phyloP scores from a whole-genome alignment of 2,329 filamentous ascomycete genomes.

The Cladosporium sp. region DNA sequence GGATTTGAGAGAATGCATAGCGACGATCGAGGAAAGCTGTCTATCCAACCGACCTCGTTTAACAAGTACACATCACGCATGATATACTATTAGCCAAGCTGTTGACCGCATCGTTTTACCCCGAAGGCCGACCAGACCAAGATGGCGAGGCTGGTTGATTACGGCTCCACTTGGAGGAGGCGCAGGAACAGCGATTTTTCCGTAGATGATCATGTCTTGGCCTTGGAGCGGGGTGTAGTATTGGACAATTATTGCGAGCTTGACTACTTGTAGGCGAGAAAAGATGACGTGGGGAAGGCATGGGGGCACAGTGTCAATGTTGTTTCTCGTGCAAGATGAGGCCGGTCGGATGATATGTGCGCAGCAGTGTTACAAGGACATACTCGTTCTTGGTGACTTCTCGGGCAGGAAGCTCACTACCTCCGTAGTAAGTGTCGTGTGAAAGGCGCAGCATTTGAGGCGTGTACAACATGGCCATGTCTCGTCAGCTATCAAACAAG shows the following conservation, averaged over 20 bases:
- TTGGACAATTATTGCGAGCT: conserved; percentile 1
- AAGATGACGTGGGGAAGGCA: not conserved
- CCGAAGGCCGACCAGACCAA: conserved; percentile 15
- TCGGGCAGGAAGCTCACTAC: not conserved
- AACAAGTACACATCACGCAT: not conserved
- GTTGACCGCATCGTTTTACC: not conserved
- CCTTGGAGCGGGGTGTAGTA: conserved; percentile 1
- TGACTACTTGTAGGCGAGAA: not conserved
- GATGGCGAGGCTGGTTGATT: not conserved
- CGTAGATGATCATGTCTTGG: conserved; percentile 13
- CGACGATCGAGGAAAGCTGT: not conserved
- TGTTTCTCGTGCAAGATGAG: not conserved
- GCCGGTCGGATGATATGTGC: not conserved
- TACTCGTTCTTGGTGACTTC: not conserved
- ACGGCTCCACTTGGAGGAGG: conserved; percentile 15
- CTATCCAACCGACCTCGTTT: not conserved
- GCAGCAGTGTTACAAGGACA: not conserved
- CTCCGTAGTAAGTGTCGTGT: not conserved
- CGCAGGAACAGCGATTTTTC: conserved; percentile 16
- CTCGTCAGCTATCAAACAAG: not conserved
- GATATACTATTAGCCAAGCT: conserved; percentile 12
- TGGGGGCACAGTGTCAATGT: not conserved
- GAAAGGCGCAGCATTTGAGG: not conserved
- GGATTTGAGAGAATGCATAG: not conserved
- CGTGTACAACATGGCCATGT: not conserved